A percentile compares a stretch with the other conserved stretches of the same genome.
These are phyloP conservation scores for Dittrichia graveolens DNA, from an alignment of 129 eudicot genomes.

Conservation along the genomic window DNA sequence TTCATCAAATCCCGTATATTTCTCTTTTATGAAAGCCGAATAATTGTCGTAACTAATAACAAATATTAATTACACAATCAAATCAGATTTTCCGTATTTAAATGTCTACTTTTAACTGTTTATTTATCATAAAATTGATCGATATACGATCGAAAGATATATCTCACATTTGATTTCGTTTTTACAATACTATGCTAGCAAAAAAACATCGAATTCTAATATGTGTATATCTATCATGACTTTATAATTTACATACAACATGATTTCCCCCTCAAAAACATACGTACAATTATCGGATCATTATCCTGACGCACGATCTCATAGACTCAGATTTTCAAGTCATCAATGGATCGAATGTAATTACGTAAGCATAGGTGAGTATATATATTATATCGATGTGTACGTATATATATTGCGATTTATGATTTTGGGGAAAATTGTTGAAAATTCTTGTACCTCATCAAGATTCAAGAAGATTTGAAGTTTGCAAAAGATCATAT, in stretches of 20 bases:
- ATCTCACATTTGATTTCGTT: slow-evolving; percentile 22
- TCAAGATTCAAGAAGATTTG: slow-evolving; percentile 67
- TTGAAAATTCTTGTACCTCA: slow-evolving; percentile 18
- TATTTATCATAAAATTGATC: no score
- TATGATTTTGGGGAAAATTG: slow-evolving; percentile 27
- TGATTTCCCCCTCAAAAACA: slow-evolving; percentile 5
- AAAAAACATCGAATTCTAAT: slow-evolving; percentile 26
- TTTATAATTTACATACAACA: slow-evolving; percentile 36
- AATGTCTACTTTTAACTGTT: no score
- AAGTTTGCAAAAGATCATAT: slow-evolving; percentile 69
- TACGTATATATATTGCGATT: background rate
- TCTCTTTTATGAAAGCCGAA: background rate
- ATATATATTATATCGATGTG: background rate
- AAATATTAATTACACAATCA: background rate
- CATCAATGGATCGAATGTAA: slow-evolving; percentile 25
- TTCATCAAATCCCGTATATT: background rate
- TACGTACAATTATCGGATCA: slow-evolving; percentile 1
- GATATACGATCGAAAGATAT: no score
- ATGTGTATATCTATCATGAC: slow-evolving; percentile 16
- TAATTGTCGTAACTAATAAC: background rate
- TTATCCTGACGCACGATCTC: slow-evolving; percentile 26
- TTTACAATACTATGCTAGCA: slow-evolving; percentile 21
- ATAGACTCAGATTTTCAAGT: background rate
- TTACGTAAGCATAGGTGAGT: background rate
- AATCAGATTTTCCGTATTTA: background rate